phyloP scores from a whole-genome alignment of 805 yeast genomes.

The Candida bentonensis region DNA sequence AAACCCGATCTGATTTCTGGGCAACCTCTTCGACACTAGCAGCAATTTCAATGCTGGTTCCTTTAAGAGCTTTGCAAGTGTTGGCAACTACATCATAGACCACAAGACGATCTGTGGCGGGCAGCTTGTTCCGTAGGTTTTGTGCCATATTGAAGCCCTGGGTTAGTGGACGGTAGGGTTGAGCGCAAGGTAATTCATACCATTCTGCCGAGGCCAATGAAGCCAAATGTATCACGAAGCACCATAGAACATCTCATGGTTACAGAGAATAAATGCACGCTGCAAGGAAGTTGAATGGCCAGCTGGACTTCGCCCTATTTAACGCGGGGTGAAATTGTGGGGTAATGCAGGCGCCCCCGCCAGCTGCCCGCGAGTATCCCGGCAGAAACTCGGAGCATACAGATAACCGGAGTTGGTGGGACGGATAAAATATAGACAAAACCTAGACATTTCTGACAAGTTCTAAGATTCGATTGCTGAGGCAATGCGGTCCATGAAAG shows the following conservation, averaged over 20 bases:
- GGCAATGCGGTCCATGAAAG: too few species aligned
- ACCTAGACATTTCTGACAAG: too few species aligned
- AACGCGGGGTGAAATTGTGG: neutral
- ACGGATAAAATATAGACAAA: too few species aligned
- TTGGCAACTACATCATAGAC: constrained; percentile 28
- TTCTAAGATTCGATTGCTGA: too few species aligned
- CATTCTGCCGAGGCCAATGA: constrained; percentile 46
- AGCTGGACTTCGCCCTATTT: neutral
- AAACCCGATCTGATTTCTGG: constrained; percentile 18
- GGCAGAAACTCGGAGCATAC: neutral
- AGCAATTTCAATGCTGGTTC: constrained; percentile 15
- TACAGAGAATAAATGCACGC: too few species aligned
- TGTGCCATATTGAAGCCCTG: constrained; percentile 37
- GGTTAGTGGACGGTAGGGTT: neutral
- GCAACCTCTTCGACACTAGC: constrained; percentile 14
- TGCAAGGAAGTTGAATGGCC: too few species aligned
- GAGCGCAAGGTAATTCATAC: constrained; percentile 12
- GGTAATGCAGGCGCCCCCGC: neutral
- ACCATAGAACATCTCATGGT: neutral
- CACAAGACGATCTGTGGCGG: constrained; percentile 26
- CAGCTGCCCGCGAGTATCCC: neutral
- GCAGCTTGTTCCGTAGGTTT: constrained; percentile 29
- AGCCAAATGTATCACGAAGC: constrained; percentile 25
- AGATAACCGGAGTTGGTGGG: too few species aligned
- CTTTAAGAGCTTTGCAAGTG: constrained; percentile 16